These are phyloP conservation scores for Phytophthora megakarya DNA, from an alignment of 352 stramenopile species.

Conservation along the genomic window DNA sequence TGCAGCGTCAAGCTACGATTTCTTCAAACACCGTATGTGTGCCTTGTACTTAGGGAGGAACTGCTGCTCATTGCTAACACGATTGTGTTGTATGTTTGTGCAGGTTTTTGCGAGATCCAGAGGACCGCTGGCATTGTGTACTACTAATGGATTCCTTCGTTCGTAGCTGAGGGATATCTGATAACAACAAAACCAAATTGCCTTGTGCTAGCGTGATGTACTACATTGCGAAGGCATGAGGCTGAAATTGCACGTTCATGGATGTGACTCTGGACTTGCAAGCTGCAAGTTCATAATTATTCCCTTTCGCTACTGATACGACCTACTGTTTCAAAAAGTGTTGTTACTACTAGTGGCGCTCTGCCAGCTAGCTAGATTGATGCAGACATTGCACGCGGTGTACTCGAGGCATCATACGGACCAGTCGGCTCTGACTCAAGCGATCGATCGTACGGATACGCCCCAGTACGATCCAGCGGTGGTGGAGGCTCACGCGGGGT, in stretches of 20 bases:
- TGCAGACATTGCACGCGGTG: slow-evolving; percentile 25
- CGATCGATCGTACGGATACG: slow-evolving; percentile 31
- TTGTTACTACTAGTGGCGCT: slow-evolving; percentile 15
- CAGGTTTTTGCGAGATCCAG: slow-evolving; percentile 41
- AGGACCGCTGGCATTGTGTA: slow-evolving; percentile 33
- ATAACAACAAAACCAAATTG: slow-evolving; percentile 23
- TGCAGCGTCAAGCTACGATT: slow-evolving; percentile 58
- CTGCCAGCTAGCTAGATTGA: slow-evolving; percentile 17
- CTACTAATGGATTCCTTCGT: slow-evolving; percentile 30
- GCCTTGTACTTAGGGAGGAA: neutral
- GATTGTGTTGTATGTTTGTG: slow-evolving; percentile 5
- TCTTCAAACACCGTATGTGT: slow-evolving; percentile 73
- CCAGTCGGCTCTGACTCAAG: slow-evolving; percentile 30
- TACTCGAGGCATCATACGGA: slow-evolving; percentile 38
- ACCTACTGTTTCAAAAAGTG: slow-evolving; percentile 29
- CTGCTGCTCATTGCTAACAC: neutral
- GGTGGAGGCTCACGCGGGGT: slow-evolving; percentile 26
- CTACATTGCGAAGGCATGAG: no score
- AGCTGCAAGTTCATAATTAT: slow-evolving; percentile 25
- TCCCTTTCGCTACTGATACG: slow-evolving; percentile 6
- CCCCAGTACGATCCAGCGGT: slow-evolving; percentile 27
- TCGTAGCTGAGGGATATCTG: slow-evolving; percentile 12
- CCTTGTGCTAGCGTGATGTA: slow-evolving; percentile 28
- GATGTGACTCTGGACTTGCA: neutral
- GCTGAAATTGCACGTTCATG: slow-evolving; percentile 10